Evolutionary conservation across 345 rosid genomes (phyloP), one percentile per base, ranked within the genome.

Genomic region (Salix suchowensis): DNA sequence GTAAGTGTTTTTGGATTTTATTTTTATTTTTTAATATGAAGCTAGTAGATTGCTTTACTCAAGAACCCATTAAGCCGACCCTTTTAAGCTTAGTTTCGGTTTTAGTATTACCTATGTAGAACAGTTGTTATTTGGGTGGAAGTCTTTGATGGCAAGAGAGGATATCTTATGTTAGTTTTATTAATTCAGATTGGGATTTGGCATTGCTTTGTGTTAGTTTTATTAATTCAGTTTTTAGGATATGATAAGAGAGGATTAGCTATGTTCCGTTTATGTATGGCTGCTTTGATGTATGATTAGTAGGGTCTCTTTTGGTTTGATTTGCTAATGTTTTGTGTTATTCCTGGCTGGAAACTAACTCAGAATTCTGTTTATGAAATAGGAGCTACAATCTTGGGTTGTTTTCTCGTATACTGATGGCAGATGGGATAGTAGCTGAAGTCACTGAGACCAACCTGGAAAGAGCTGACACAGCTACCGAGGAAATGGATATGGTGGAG

Each of bases 401-500:
- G 23, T 23, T 58, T 58, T n/a, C 62, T 55, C 12, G 1, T 18
- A n/a, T 77, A 77, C 36, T 6, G 36, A 73, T 73, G 77, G 60
- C 68, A 21, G 81, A 73, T 19, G 71, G 34, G 48, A 67, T 30
- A 67, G 36, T 54, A 32, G 34, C 68, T 6, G 73, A 68, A 23
- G 65, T 75, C 66, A 48, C 24, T 37, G 55, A 46, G 46, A 12
- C 68, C 39, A 76, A 42, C 44, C 74, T 18, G 62, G 76, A 18
- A 60, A 74, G 26, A 21, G 37, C 40, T n/a, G 72, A 72, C n/a
- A 4, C 76, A 19, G 48, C 23, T 3, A 4, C 70, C 0, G 74
- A 46, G 8, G 82, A 74, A 30, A 74, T 61, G 77, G 82, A 79
- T 74, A 39, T 74, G 32, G 65, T 36, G 13, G 74, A 36, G 23